Percentiles rank a stretch among this genome's conserved stretches.
Evolutionary conservation across 352 stramenopile genomes (phyloP).

Genomic region (Pythium grandisporangium): DNA sequence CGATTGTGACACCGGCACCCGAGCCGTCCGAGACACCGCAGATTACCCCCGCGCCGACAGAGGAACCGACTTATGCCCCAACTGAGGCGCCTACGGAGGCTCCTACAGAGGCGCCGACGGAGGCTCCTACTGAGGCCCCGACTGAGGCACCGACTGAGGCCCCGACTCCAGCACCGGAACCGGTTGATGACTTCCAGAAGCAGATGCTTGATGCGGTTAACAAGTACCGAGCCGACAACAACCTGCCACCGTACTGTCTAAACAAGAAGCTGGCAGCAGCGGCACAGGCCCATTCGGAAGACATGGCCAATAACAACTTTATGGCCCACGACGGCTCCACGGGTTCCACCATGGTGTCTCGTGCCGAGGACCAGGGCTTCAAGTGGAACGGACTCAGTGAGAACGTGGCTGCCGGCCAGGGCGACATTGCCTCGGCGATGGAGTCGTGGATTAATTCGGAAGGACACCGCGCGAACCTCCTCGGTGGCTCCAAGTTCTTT

Average conservation of each 20-base stretch:
- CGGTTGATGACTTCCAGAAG: slow-evolving; percentile 8
- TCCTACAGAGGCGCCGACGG: too few species aligned
- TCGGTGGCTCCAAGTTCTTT: slow-evolving; percentile 30
- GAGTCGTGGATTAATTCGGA: slow-evolving; percentile 16
- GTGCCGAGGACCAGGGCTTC: background rate
- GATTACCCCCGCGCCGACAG: too few species aligned
- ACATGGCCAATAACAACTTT: slow-evolving; percentile 12
- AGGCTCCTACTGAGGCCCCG: too few species aligned
- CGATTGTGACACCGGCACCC: too few species aligned
- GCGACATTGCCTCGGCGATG: slow-evolving; percentile 24
- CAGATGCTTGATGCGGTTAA: slow-evolving; percentile 46
- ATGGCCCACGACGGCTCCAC: slow-evolving; percentile 13
- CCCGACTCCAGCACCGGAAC: too few species aligned
- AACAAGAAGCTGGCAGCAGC: slow-evolving; percentile 14
- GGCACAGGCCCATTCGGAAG: slow-evolving; percentile 13
- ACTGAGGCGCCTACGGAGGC: too few species aligned
- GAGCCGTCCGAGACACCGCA: too few species aligned
- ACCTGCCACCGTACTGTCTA: slow-evolving; percentile 4
- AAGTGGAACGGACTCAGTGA: slow-evolving; percentile 16
- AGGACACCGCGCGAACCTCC: slow-evolving; percentile 13
- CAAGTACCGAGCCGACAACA: slow-evolving; percentile 28
- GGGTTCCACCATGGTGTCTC: background rate
- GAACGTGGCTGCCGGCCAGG: slow-evolving; percentile 30
- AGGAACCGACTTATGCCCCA: too few species aligned
- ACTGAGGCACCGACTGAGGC: too few species aligned